A percentile compares a stretch with the other conserved stretches of the same genome.
Evolutionary conservation across 176 grass and related monocot species (phyloP).

Genomic region (Carex myosuroides): DNA sequence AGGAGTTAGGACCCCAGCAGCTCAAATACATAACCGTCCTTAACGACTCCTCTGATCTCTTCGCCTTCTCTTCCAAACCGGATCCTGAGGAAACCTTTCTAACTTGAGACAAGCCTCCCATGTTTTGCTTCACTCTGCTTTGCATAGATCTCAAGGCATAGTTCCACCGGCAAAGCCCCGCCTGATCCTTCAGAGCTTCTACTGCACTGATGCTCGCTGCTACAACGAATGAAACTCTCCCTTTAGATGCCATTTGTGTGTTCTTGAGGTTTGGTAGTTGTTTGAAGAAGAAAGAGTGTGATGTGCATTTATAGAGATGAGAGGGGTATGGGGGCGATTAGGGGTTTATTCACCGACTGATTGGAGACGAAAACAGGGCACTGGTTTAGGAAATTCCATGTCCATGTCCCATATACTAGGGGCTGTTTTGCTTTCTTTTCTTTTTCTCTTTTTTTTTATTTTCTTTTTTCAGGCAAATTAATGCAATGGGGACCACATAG

Average conservation of each 20-base stretch:
- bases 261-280: not conserved
- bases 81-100: not conserved
- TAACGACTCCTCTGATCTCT: constrained; percentile 42
- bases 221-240: not conserved
- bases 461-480: not conserved
- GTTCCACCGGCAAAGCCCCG: constrained; percentile 37
- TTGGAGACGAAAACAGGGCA: not conserved
- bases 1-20: constrained; percentile 52
- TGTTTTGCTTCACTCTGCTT: constrained; percentile 22
- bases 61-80: constrained; percentile 1
- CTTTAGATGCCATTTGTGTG: not conserved
- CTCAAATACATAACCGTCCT: constrained; percentile 43
- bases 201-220: not conserved
- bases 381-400: not conserved
- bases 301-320: not conserved
- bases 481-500: not conserved
- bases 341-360: too few relatives aligned
- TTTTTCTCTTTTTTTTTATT: not conserved
- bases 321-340: too few relatives aligned
- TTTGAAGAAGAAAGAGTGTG: not conserved
- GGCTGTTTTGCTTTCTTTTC: not conserved
- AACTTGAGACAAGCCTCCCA: not conserved
- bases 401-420: not conserved
- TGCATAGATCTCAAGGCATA: constrained; percentile 33
- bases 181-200: constrained; percentile 40